A percentile compares a stretch with the other conserved stretches of the same genome.
Conservation (phyloP, 768 basidiomycete species). For the Pleurotus tuber-regium region DNA sequence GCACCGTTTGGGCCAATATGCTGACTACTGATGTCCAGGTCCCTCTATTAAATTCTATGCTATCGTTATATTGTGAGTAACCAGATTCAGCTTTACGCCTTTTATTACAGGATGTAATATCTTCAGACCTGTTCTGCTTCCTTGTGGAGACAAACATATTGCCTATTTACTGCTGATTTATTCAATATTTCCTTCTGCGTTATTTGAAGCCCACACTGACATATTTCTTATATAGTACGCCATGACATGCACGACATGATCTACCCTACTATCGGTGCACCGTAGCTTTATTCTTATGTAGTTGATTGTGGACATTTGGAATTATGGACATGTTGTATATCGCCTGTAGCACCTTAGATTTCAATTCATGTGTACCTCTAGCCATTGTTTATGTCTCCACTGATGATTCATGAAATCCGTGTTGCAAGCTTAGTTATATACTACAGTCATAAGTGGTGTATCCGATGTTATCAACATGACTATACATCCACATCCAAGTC, state of each 20-base stretch:
- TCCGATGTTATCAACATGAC: no score
- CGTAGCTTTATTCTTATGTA: not conserved
- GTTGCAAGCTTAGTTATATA: no score
- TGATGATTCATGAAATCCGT: no score
- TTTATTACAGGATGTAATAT: constrained; percentile 41
- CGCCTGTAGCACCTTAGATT: not conserved
- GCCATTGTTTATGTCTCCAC: no score
- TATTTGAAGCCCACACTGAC: not conserved
- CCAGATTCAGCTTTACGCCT: not conserved
- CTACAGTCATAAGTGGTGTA: no score
- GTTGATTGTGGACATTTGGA: not conserved
- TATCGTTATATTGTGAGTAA: constrained; percentile 5
- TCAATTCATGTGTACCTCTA: not conserved
- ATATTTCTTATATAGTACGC: not conserved
- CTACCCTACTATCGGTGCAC: not conserved
- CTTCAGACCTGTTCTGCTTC: constrained; percentile 70
- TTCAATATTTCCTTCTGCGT: not conserved
- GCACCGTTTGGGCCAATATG: constrained; percentile 16
- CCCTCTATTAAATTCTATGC: constrained; percentile 1
- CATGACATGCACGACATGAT: not conserved
- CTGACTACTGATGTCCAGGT: not conserved
- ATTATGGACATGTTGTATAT: not conserved
- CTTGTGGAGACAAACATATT: constrained; percentile 58
- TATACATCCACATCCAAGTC: constrained; percentile 19
- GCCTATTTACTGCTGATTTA: constrained; percentile 44